Base-by-base conservation (phyloP, 139 green algal genomes). In the Chlorella sorokiniana region DNA sequence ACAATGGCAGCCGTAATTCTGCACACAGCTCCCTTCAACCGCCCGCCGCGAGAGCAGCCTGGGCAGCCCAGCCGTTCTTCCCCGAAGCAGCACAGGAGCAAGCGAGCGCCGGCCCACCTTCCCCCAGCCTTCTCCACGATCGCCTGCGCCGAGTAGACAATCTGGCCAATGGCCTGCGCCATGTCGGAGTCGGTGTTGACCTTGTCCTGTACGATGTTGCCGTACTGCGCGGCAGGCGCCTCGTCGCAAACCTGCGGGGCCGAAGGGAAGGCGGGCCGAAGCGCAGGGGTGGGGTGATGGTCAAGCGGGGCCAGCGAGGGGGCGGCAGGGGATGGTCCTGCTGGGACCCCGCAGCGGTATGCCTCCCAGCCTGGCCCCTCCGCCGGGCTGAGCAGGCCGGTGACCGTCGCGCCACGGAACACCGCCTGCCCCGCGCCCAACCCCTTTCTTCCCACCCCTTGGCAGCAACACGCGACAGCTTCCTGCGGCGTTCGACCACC, bases 121-220 rank as follows among this genome's bases (percentile, higher is more conserved):
- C 61, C 41, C 4, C 48, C 78, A 4, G 65, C 79, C 2, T 84
- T 72, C 68, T 84, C 64, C 79, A 84, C 40, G 69, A 84, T 84
- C 29, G 79, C 68, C 54, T 84, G 79, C 31, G 79, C 70, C 23
- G 65, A 42, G 79, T 79, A 84, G 7, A 84, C 79, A 18, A 84
- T 84, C 33, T 77, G 40, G 52, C 79, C 79, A 29, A 84, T 54
- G 20, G 79, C 79, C 52, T 79, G 52, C 42, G 38, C 56, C 33
- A 51, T 8, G 52, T 84, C 79, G 48, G 38, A 37, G 54, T 79
- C 54, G 27, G 35, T 31, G 67, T 78, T 64, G 40, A 84, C 48
- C 41, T 84, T 84, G 51, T 35, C 37, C 11, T 35, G 7, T 18
- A 84, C 45, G 31, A 84, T 81, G 71, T 63, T 81, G 64, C 81